Conservation (phyloP, 768 basidiomycete species). For the Terana coerulea region DNA sequence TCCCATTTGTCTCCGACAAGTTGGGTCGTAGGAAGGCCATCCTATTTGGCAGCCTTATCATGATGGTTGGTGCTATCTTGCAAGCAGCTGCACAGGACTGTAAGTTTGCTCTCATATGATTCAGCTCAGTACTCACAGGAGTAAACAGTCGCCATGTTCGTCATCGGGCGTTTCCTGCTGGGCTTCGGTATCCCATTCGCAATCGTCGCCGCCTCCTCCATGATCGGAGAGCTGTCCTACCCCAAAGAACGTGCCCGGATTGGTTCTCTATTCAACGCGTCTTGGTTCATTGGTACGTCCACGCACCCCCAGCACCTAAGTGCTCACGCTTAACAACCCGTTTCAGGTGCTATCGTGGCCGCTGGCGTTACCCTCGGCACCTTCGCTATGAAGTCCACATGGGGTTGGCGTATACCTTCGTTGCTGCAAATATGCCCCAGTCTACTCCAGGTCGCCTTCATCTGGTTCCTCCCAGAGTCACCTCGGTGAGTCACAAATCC, state of each 20-base stretch:
- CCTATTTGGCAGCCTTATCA: constrained; percentile 42
- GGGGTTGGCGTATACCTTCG: constrained; percentile 74
- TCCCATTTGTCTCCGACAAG: constrained; percentile 46
- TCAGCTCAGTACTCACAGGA: background rate
- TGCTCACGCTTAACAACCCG: constrained; percentile 7
- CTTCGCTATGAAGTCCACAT: constrained; percentile 51
- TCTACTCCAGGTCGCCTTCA: constrained; percentile 48
- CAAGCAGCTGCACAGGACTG: constrained; percentile 34
- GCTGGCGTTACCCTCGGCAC: constrained; percentile 62
- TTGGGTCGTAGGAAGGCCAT: constrained; percentile 52
- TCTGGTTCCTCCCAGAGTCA: constrained; percentile 59
- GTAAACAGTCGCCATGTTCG: constrained; percentile 52
- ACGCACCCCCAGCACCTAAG: background rate
- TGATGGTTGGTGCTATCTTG: constrained; percentile 24
- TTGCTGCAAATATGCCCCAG: constrained; percentile 54
- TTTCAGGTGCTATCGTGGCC: constrained; percentile 50
- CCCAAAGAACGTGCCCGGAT: constrained; percentile 66
- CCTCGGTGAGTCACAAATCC: constrained; percentile 36
- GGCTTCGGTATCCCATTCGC: constrained; percentile 61
- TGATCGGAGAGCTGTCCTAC: constrained; percentile 66
- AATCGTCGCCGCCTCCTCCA: constrained; percentile 60
- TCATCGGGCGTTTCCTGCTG: constrained; percentile 49
- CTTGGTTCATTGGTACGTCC: constrained; percentile 50
- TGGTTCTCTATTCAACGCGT: constrained; percentile 61
- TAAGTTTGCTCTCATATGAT: constrained; percentile 17